phyloP scores from a whole-genome alignment of 139 green algal species.

The Limnomonas spitsbergensis region DNA sequence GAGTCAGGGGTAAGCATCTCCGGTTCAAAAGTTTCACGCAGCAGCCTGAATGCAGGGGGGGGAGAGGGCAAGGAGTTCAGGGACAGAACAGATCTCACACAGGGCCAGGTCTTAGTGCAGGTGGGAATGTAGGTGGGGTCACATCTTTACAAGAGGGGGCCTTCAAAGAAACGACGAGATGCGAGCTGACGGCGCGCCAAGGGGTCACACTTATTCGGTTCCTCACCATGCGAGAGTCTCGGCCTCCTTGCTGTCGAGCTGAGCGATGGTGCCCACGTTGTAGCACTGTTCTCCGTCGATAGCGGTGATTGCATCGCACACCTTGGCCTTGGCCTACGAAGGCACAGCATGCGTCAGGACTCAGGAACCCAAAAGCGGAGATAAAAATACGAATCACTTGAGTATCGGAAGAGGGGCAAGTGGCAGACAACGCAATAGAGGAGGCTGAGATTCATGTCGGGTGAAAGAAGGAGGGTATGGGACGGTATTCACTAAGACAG shows the following conservation, averaged over 20 bases:
- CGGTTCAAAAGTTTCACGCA: constrained; percentile 95
- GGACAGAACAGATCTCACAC: too few species aligned
- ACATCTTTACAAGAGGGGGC: too few species aligned
- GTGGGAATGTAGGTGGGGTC: too few species aligned
- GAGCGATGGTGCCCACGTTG: constrained; percentile 76
- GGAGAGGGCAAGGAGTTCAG: too few species aligned
- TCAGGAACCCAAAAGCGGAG: neutral
- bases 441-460: too few species aligned
- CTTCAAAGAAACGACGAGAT: too few species aligned
- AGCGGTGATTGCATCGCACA: constrained; percentile 52
- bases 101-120: too few species aligned
- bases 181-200: too few species aligned
- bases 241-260: constrained; percentile 65
- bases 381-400: neutral
- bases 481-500: too few species aligned
- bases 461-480: too few species aligned
- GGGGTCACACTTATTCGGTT: too few species aligned
- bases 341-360: neutral
- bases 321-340: constrained; percentile 66
- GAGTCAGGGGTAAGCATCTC: constrained; percentile 69
- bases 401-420: neutral
- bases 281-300: constrained; percentile 82
- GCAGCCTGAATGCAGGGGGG: constrained; percentile 75
- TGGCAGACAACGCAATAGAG: neutral
- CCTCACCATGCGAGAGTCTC: constrained; percentile 46